Conservation (phyloP, 495 filamentous ascomycete species). For the Daldinia bambusicola region DNA sequence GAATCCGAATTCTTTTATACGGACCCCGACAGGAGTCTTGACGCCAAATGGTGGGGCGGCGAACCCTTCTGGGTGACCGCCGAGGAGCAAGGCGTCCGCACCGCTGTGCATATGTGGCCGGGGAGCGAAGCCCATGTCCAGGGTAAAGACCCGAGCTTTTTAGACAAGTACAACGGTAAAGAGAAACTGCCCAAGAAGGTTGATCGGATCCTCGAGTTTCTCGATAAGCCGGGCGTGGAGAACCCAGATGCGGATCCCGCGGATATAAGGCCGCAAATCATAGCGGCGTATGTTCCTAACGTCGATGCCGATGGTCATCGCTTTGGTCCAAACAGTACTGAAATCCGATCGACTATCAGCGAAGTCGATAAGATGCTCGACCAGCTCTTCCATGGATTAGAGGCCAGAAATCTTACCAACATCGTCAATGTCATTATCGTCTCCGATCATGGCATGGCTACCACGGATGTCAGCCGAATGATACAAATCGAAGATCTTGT, state of each 20-base stretch:
- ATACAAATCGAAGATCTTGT: conserved; percentile 94
- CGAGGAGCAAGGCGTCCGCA: conserved; percentile 76
- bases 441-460: conserved; percentile 98
- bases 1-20: conserved; percentile 89
- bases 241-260: conserved; percentile 48
- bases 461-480: conserved; percentile 80
- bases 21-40: conserved; percentile 73
- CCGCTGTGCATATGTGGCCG: conserved; percentile 98
- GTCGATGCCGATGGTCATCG: conserved; percentile 87
- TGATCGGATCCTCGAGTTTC: conserved; percentile 75
- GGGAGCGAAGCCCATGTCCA: conserved; percentile 86
- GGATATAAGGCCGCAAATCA: conserved; percentile 78
- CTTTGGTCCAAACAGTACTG: conserved; percentile 93
- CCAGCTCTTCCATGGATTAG: conserved; percentile 76
- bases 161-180: conserved; percentile 85
- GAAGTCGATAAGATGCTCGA: conserved; percentile 83
- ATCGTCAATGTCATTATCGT: conserved; percentile 98
- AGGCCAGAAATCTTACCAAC: conserved; percentile 82
- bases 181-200: conserved; percentile 80
- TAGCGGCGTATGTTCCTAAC: conserved; percentile 93
- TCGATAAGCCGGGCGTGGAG: conserved; percentile 81
- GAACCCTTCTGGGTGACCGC: conserved; percentile 95
- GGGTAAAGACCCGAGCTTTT: conserved; percentile 71
- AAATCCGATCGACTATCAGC: conserved; percentile 78
- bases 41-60: conserved; percentile 90